Evolutionary conservation across 2,329 filamentous ascomycete species (phyloP), one percentile per base, ranked within the genome.

Genomic region (Colletotrichum sp.): DNA sequence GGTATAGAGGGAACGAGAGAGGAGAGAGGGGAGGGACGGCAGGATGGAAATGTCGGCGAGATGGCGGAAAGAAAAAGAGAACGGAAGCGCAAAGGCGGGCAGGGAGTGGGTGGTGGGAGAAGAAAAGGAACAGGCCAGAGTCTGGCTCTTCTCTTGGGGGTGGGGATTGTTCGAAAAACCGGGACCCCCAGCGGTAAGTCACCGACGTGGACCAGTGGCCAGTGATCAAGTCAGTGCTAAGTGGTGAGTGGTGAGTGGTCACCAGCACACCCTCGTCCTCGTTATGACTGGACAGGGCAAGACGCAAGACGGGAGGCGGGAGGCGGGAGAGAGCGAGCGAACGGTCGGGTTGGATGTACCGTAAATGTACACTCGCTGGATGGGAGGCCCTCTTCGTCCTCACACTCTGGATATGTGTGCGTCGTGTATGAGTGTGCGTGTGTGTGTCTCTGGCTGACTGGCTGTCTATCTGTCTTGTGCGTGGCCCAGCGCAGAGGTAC

Each of bases 1-100:
- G 64, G 79, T 78, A 80, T 73, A 43, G 78, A 70, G 73, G 66
- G 70, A 70, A 68, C 62, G 75, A 48, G 43, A 78, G 68, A 77
- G 74, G 75, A 73, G 74, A 77, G 77, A 76, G 78, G 77, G 78
- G 76, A 73, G 78, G 77, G 78, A 77, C 75, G 71, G 72, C 77
- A 77, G 74, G 77, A 77, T 77, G 76, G 73, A 80, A 81, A 79
- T 75, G 77, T 78, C 79, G 78, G 80, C 79, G 76, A 78, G 77
- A 78, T 79, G 78, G 79, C 78, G 77, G 80, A 79, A 79, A 77
- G 78, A 80, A 79, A 77, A 79, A 76, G 74, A 69, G 79, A 80
- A 80, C 76, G 70, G 70, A 78, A 80, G 78, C 79, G 78, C 76
- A 78, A 76, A 78, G 78, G 78, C 78, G 81, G 76, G 78, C 78